Base-by-base conservation (phyloP, 106 monocot genomes). In the Platanthera zijinensis region DNA sequence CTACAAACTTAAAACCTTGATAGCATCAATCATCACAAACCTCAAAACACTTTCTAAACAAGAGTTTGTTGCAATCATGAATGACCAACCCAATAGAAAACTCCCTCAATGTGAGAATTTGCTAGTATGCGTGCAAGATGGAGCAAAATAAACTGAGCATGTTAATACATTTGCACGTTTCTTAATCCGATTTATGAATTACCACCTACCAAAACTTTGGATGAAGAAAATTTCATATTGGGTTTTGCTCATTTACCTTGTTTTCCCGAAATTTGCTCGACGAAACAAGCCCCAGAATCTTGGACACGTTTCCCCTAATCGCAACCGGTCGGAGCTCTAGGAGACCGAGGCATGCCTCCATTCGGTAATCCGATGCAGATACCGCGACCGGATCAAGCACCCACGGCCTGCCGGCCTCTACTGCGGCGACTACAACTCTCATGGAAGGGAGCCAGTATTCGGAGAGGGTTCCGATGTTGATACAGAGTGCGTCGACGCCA, bases 331-430 rank as follows among this genome's bases (percentile, higher is more conserved):
- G 72, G 14, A 85, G 75, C 14, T 14, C 72, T 1, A 91, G 17
- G 46, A 96, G 80, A 5, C 75, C 73, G 17, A 85, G 83, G 70
- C 89, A 89, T 1, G 93, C 90, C 50, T 81, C 76, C 86, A 96
- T 86, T 25, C 96, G 74, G 77, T 85, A 96, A 3, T 82, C 82
- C 4, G 96, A 96, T 11, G 81, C 96, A 1, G 85, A 84, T 15
- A 84, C 89, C 7, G 96, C 96, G n/a, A 93, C 96, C 14, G 96
- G 96, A 68, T 96, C 96, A 75, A 96, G 93, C 10, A 96, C 85
- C 96, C 96, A 96, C 3, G 96, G 93, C 52, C 83, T 73, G 17
- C 77, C 71, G 7, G 81, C 68, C 1, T 28, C 6, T 2, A 17
- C 48, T 4, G 95, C 90, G 45, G 76, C 80, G 51, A 92, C 89